Conservation (phyloP, 1,284 basidiomycete genomes). For the Cystobasidium sp. region DNA sequence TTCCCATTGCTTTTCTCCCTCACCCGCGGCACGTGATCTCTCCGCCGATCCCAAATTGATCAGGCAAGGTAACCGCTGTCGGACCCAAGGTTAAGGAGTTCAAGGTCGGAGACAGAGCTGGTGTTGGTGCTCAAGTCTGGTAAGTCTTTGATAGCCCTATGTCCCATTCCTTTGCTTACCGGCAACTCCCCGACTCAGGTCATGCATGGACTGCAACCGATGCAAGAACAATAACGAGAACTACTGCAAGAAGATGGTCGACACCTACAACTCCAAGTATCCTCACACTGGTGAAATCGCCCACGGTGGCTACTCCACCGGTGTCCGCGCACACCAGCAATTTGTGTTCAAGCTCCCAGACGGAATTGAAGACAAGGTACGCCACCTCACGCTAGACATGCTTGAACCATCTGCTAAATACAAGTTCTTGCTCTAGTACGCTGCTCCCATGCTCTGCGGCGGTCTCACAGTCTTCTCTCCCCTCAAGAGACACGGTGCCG, state of each 20-base stretch:
- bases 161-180: not conserved
- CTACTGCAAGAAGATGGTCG: slow-evolving; percentile 60
- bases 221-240: slow-evolving; percentile 61
- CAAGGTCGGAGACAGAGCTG: slow-evolving; percentile 60
- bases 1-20: not conserved
- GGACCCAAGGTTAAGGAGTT: slow-evolving; percentile 59
- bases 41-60: not conserved
- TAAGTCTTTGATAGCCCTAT: not conserved
- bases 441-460: slow-evolving; percentile 66
- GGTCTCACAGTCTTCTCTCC: slow-evolving; percentile 72
- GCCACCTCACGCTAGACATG: slow-evolving; percentile 48
- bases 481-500: slow-evolving; percentile 66
- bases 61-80: slow-evolving; percentile 58
- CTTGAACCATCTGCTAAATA: not conserved
- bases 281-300: slow-evolving; percentile 63
- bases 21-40: slow-evolving; percentile 22
- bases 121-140: slow-evolving; percentile 61
- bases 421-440: slow-evolving; percentile 22
- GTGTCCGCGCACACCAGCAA: slow-evolving; percentile 68
- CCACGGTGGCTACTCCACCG: slow-evolving; percentile 69
- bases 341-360: slow-evolving; percentile 75
- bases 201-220: slow-evolving; percentile 54
- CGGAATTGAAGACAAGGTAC: slow-evolving; percentile 61
- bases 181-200: slow-evolving; percentile 48
- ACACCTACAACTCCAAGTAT: slow-evolving; percentile 61